Evolutionary conservation across 495 filamentous ascomycete species (phyloP).

Genomic region (Polyplosphaeria fusca): DNA sequence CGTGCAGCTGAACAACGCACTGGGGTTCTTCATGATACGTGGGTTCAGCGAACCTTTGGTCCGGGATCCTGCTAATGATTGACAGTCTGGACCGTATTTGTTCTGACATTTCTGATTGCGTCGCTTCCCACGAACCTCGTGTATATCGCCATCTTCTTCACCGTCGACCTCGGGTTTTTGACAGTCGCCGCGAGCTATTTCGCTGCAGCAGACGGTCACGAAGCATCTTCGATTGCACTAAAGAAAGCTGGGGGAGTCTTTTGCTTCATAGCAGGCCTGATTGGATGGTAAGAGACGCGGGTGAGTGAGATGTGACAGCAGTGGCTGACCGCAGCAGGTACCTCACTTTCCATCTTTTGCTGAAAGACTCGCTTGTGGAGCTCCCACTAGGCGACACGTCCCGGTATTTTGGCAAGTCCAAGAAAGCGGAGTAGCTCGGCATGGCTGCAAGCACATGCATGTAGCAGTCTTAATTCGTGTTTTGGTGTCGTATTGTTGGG

Average conservation of each 20-base stretch:
- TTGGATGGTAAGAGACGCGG: conserved; percentile 39
- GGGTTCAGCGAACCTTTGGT: background rate
- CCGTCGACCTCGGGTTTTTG: conserved; percentile 48
- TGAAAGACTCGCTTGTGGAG: conserved; percentile 45
- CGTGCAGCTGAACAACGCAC: conserved; percentile 47
- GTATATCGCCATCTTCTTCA: conserved; percentile 49
- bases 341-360: conserved; percentile 48
- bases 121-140: conserved; percentile 49
- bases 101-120: conserved; percentile 48
- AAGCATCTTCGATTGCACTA: conserved; percentile 37
- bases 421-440: conserved; percentile 1
- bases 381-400: conserved; percentile 50
- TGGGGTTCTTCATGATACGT: conserved; percentile 47
- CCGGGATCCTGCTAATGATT: background rate
- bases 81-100: conserved; percentile 48
- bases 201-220: conserved; percentile 45
- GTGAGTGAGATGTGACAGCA: background rate
- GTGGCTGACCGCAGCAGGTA: conserved; percentile 36
- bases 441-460: no score
- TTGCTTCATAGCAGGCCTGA: conserved; percentile 48
- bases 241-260: conserved; percentile 48
- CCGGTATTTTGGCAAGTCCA: conserved; percentile 41
- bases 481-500: no score
- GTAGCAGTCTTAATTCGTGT: no score
- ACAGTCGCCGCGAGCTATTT: conserved; percentile 49